These are phyloP conservation scores for Pterula multifida DNA, from an alignment of 1,284 basidiomycete genomes.

Conservation along the genomic window DNA sequence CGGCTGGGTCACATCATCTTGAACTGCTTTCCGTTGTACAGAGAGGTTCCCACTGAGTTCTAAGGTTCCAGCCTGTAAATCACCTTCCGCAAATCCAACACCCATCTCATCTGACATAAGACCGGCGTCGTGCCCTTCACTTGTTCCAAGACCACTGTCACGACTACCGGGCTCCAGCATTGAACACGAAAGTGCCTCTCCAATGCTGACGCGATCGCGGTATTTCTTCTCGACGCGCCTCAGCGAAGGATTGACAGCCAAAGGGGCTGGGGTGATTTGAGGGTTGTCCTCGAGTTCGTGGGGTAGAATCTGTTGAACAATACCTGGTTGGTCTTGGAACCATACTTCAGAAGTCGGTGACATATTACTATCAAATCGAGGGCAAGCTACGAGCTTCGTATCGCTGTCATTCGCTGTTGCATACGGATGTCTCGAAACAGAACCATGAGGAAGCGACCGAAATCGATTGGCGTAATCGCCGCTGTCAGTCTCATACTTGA, in stretches of 20 bases:
- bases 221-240: neutral
- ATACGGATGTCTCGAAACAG: conserved; percentile 20
- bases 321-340: conserved; percentile 34
- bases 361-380: conserved; percentile 22
- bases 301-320: conserved; percentile 38
- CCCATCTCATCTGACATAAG: conserved; percentile 8
- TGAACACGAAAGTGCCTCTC: conserved; percentile 35
- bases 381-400: conserved; percentile 12
- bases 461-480: conserved; percentile 18
- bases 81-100: conserved; percentile 9
- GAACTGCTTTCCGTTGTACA: conserved; percentile 19
- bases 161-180: conserved; percentile 19
- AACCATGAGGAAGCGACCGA: conserved; percentile 12
- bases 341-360: conserved; percentile 38
- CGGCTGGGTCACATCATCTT: conserved; percentile 21
- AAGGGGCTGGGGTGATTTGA: conserved; percentile 19
- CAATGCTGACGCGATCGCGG: conserved; percentile 20
- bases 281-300: conserved; percentile 45
- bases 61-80: conserved; percentile 11
- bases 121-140: conserved; percentile 22
- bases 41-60: conserved; percentile 7
- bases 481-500: conserved; percentile 14
- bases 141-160: conserved; percentile 38
- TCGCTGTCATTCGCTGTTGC: conserved; percentile 17
- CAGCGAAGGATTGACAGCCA: neutral